phyloP scores from a whole-genome alignment of 768 basidiomycete genomes.

The Lactarius psammicola region DNA sequence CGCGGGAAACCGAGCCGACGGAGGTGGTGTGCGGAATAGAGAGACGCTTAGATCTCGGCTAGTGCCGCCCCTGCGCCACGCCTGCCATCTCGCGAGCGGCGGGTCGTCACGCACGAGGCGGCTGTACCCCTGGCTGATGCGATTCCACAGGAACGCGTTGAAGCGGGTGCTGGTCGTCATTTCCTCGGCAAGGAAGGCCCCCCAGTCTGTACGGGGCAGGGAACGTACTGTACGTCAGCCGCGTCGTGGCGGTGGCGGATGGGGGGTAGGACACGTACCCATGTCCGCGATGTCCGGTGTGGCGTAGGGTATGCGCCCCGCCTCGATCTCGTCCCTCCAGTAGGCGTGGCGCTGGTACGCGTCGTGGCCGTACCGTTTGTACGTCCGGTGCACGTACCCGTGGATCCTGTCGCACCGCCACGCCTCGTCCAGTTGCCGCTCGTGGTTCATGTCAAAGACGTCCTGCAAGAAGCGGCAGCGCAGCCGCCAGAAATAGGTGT shows the following conservation, averaged over 20 bases:
- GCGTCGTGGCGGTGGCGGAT: no score
- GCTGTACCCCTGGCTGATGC: slow-evolving; percentile 22
- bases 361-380: slow-evolving; percentile 20
- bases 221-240: no score
- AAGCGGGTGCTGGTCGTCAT: background rate
- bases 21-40: background rate
- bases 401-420: slow-evolving; percentile 12
- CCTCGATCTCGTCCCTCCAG: slow-evolving; percentile 8
- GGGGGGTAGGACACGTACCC: slow-evolving; percentile 5
- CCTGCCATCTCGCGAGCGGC: slow-evolving; percentile 8
- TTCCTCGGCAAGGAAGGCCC: background rate
- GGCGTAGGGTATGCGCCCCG: slow-evolving; percentile 10
- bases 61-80: slow-evolving; percentile 16
- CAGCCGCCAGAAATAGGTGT: slow-evolving; percentile 18
- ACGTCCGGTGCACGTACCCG: slow-evolving; percentile 19
- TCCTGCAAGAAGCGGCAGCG: slow-evolving; percentile 17
- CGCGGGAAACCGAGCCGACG: background rate
- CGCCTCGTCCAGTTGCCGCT: background rate
- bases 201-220: slow-evolving; percentile 22
- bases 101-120: slow-evolving; percentile 10
- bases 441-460: slow-evolving; percentile 21
- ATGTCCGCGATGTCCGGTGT: slow-evolving; percentile 14
- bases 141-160: slow-evolving; percentile 21
- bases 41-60: background rate
- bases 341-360: slow-evolving; percentile 12